Evolutionary conservation across 768 basidiomycete species (phyloP).

Genomic region (Russula virescens): DNA sequence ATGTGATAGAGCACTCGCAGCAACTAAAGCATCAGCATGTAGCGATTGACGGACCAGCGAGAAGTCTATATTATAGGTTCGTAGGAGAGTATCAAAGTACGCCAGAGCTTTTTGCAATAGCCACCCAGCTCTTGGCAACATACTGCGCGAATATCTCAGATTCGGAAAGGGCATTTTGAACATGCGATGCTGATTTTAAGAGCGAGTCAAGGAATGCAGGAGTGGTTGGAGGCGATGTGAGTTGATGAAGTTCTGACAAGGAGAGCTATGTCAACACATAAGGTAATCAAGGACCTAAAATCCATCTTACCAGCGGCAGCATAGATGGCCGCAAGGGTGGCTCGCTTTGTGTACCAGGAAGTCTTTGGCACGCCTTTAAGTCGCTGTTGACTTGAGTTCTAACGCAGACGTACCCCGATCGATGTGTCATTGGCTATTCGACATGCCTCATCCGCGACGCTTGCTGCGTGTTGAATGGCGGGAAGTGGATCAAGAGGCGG

Average conservation of each 20-base stretch:
- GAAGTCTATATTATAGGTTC: background rate
- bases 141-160: slow-evolving; percentile 52
- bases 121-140: slow-evolving; percentile 61
- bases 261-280: background rate
- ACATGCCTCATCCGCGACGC: slow-evolving; percentile 69
- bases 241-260: slow-evolving; percentile 63
- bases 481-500: slow-evolving; percentile 56
- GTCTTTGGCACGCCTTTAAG: slow-evolving; percentile 37
- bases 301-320: slow-evolving; percentile 51
- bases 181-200: slow-evolving; percentile 42
- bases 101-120: slow-evolving; percentile 65
- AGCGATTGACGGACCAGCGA: no score
- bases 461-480: slow-evolving; percentile 52
- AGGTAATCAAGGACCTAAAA: background rate
- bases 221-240: slow-evolving; percentile 69
- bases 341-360: slow-evolving; percentile 67
- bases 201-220: slow-evolving; percentile 60
- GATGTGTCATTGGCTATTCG: slow-evolving; percentile 47
- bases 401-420: slow-evolving; percentile 44
- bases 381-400: background rate
- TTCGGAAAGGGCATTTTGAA: slow-evolving; percentile 48
- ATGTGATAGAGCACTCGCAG: no score
- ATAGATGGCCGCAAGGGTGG: slow-evolving; percentile 61
- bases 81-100: slow-evolving; percentile 32
- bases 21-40: no score